Conservation (phyloP, 805 yeast species). For the Wickerhamiella spandovensis region DNA sequence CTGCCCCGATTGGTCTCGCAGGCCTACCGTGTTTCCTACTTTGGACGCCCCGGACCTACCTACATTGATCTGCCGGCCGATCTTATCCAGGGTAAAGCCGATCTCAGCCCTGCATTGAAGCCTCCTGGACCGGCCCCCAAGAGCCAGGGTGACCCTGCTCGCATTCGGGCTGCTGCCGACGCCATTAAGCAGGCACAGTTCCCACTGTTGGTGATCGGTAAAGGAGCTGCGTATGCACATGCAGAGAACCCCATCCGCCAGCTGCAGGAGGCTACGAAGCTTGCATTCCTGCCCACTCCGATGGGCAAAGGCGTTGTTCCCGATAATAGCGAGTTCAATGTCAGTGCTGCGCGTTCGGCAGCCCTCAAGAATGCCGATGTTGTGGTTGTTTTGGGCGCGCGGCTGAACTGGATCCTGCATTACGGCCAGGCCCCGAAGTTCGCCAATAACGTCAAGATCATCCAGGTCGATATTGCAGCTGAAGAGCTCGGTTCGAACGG, state of each 20-base stretch:
- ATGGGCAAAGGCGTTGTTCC: slow-evolving; percentile 65
- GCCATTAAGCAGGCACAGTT: slow-evolving; percentile 26
- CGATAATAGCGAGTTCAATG: slow-evolving; percentile 35
- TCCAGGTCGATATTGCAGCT: slow-evolving; percentile 43
- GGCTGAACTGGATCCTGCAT: slow-evolving; percentile 64
- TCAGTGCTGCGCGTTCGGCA: slow-evolving; percentile 51
- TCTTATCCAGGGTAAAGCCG: slow-evolving; percentile 30
- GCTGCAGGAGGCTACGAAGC: slow-evolving; percentile 30
- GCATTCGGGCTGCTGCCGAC: slow-evolving; percentile 27
- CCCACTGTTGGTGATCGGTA: slow-evolving; percentile 51
- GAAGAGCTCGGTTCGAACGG: slow-evolving; percentile 41
- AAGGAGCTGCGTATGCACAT: slow-evolving; percentile 43
- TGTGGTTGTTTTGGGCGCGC: slow-evolving; percentile 47
- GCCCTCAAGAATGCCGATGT: slow-evolving; percentile 47
- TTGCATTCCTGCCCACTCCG: slow-evolving; percentile 60
- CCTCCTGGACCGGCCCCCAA: slow-evolving; percentile 27
- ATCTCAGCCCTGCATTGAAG: slow-evolving; percentile 3
- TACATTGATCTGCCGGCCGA: slow-evolving; percentile 58
- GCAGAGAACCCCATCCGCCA: slow-evolving; percentile 30
- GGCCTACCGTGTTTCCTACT: slow-evolving; percentile 33
- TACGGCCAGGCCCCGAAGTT: slow-evolving; percentile 49
- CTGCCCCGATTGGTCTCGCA: slow-evolving; percentile 32
- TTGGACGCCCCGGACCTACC: slow-evolving; percentile 47
- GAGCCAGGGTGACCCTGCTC: slow-evolving; percentile 26
- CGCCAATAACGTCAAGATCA: slow-evolving; percentile 31